A percentile compares a stretch with the other conserved stretches of the same genome.
Conservation (phyloP, 306 rosid genomes). For the Cicer judaicum region DNA sequence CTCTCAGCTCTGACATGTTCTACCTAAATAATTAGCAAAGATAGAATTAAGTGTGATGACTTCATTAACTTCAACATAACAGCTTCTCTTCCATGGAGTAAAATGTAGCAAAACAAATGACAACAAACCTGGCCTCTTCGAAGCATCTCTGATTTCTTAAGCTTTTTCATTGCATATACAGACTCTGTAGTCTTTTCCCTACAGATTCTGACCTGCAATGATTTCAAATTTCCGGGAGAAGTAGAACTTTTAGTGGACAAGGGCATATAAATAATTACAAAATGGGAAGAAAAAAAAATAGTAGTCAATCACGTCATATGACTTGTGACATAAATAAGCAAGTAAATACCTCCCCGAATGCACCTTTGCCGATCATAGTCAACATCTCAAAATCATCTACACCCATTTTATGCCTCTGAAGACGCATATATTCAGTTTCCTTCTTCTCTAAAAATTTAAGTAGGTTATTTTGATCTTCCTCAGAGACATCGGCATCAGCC, state of each 20-base stretch:
- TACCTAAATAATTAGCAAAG: conserved; percentile 60
- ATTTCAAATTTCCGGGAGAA: conserved; percentile 39
- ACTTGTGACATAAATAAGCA: conserved; percentile 2
- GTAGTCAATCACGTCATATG: not conserved
- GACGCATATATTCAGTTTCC: conserved; percentile 98
- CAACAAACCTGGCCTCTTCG: conserved; percentile 94
- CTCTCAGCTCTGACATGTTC: conserved; percentile 99
- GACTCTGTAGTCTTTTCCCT: conserved; percentile 76
- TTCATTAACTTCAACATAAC: conserved; percentile 11
- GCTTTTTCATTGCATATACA: conserved; percentile 97
- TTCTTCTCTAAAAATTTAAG: conserved; percentile 90
- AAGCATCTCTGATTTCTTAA: conserved; percentile 98
- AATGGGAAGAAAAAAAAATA: not conserved
- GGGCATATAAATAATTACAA: not conserved
- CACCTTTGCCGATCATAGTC: conserved; percentile 98
- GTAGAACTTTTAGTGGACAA: not conserved
- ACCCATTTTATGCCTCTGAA: conserved; percentile 99
- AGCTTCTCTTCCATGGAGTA: not conserved
- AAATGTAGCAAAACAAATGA: conserved; percentile 33
- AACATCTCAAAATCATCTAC: conserved; percentile 89
- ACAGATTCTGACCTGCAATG: conserved; percentile 84
- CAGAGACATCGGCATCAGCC: conserved; percentile 99
- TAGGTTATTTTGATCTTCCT: conserved; percentile 94
- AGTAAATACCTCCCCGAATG: conserved; percentile 91
- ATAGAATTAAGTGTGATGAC: conserved; percentile 26